Evolutionary conservation across 2,329 filamentous ascomycete genomes (phyloP).

Genomic region (Fusarium ramigenum): DNA sequence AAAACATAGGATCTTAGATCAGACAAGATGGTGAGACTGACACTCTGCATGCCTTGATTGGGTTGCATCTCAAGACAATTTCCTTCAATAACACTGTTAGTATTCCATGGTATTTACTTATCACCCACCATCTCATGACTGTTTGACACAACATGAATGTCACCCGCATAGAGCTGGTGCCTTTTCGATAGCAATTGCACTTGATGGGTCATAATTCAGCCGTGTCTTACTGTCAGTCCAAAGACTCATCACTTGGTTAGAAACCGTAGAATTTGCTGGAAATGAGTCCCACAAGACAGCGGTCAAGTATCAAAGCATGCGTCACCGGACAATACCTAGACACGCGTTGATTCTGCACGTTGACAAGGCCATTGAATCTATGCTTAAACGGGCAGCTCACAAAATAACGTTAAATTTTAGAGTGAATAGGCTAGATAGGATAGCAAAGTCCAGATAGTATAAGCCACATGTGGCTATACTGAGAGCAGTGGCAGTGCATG

Average conservation of each 20-base stretch:
- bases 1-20: background rate
- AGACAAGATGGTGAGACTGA: background rate
- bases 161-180: background rate
- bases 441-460: background rate
- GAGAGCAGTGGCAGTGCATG: background rate
- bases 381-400: conserved; percentile 35
- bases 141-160: background rate
- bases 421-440: background rate
- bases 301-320: background rate
- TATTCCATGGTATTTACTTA: background rate
- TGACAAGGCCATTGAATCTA: conserved; percentile 7
- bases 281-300: background rate
- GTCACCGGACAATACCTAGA: conserved; percentile 11
- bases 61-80: background rate
- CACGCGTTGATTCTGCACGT: conserved; percentile 12
- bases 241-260: background rate
- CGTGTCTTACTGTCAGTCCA: background rate
- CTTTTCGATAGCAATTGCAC: background rate
- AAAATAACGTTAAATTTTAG: background rate
- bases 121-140: background rate
- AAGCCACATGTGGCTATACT: conserved; percentile 12
- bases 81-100: background rate
- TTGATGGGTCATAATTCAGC: background rate
- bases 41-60: background rate
- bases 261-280: background rate